phyloP scores from a whole-genome alignment of 2,329 filamentous ascomycete genomes.

The Epichloe typhina region DNA sequence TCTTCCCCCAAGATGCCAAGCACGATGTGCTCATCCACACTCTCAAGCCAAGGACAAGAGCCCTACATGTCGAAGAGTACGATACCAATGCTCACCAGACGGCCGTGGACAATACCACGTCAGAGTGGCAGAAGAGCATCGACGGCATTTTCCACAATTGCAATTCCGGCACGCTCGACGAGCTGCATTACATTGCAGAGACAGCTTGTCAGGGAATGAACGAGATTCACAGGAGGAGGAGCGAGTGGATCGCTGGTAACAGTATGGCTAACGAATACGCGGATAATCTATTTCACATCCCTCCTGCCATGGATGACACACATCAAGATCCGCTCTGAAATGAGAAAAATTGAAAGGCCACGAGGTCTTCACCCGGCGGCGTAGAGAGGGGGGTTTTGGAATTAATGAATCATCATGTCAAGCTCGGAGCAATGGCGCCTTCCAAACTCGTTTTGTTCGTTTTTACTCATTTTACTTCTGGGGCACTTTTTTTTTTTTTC shows the following conservation, averaged over 20 bases:
- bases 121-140: slow-evolving; percentile 28
- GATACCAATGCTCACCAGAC: slow-evolving; percentile 23
- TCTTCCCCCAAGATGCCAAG: slow-evolving; percentile 16
- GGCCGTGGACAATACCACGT: slow-evolving; percentile 26
- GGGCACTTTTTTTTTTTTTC: background rate
- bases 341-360: too few relatives aligned
- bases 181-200: slow-evolving; percentile 31
- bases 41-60: slow-evolving; percentile 14
- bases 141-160: slow-evolving; percentile 31
- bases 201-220: slow-evolving; percentile 30
- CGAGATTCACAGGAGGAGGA: slow-evolving; percentile 24
- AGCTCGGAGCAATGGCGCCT: background rate
- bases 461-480: background rate
- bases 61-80: slow-evolving; percentile 19
- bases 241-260: slow-evolving; percentile 16
- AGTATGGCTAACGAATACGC: slow-evolving; percentile 19
- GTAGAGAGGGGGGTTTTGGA: background rate
- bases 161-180: slow-evolving; percentile 29
- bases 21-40: slow-evolving; percentile 14
- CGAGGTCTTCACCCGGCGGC: too few relatives aligned
- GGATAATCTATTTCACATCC: slow-evolving; percentile 14
- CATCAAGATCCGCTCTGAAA: background rate
- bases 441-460: background rate
- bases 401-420: background rate
- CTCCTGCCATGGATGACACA: slow-evolving; percentile 5